phyloP scores from a whole-genome alignment of 139 green algal genomes.

The Coelastrella sp. region DNA sequence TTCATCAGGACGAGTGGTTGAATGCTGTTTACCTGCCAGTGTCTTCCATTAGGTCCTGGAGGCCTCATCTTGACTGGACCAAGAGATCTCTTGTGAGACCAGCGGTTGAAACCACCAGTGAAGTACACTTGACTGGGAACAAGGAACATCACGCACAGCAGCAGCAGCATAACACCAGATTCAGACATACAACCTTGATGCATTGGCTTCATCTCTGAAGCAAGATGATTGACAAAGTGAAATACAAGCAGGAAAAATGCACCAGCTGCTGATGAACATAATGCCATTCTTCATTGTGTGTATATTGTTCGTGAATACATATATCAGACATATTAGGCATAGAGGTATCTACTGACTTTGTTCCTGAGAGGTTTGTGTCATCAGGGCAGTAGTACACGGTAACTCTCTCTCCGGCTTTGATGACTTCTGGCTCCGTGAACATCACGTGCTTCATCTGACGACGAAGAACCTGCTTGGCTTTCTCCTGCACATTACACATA shows the following conservation, averaged over 20 bases:
- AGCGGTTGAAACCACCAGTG: conserved; percentile 90
- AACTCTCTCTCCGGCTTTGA: conserved; percentile 76
- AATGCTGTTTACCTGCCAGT: conserved; percentile 65
- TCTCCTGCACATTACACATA: conserved; percentile 50
- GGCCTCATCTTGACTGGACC: conserved; percentile 74
- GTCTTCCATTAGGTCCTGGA: conserved; percentile 52
- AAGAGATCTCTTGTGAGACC: conserved; percentile 69
- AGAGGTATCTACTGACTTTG: too few relatives aligned
- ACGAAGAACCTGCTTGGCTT: conserved; percentile 58
- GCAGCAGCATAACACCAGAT: conserved; percentile 18
- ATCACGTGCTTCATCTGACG: conserved; percentile 86
- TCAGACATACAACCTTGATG: too few relatives aligned
- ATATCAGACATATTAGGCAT: too few relatives aligned
- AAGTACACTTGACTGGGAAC: conserved; percentile 86
- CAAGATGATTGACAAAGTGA: too few relatives aligned
- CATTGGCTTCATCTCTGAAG: too few relatives aligned
- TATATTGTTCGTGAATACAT: too few relatives aligned
- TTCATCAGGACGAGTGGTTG: too few relatives aligned
- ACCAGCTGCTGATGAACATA: too few relatives aligned
- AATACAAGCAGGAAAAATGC: too few relatives aligned
- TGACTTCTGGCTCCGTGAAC: conserved; percentile 82
- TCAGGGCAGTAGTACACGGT: conserved; percentile 94
- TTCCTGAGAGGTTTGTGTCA: conserved; percentile 77
- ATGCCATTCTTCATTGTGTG: too few relatives aligned
- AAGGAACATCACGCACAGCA: conserved; percentile 84